Conservation (phyloP, 2,329 filamentous ascomycete genomes). For the Diaporthe vaccinii region DNA sequence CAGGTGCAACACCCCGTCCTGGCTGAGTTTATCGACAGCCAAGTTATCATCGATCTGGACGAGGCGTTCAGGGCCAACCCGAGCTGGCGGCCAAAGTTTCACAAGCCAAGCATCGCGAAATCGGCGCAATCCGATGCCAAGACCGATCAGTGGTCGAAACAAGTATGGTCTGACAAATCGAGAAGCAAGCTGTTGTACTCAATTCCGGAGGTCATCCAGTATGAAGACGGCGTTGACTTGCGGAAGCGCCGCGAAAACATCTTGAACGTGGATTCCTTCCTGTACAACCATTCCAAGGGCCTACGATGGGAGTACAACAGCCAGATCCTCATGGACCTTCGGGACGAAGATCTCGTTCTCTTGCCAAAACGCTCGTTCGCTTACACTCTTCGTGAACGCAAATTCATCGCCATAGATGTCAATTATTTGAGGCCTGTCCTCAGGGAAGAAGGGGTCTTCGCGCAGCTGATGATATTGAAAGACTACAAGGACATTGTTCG, state of each 20-base stretch:
- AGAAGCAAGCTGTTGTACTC: background rate
- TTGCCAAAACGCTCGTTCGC: constrained; percentile 17
- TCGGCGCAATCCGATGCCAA: background rate
- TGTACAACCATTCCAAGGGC: background rate
- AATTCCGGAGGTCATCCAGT: background rate
- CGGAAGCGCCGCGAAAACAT: background rate
- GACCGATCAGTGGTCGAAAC: background rate
- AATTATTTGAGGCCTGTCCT: constrained; percentile 9
- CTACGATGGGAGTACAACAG: background rate
- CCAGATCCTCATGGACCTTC: background rate
- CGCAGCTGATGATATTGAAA: constrained; percentile 8
- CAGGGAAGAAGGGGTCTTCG: background rate
- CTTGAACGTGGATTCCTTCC: background rate
- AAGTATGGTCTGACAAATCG: background rate
- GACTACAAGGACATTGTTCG: constrained; percentile 21
- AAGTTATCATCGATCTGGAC: constrained; percentile 26
- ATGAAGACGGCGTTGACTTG: background rate
- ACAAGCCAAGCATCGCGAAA: background rate
- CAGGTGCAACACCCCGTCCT: background rate
- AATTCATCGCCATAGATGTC: constrained; percentile 20
- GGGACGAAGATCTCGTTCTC: constrained; percentile 11
- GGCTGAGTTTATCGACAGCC: constrained; percentile 17
- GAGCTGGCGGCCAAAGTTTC: constrained; percentile 6
- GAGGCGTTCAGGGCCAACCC: constrained; percentile 20
- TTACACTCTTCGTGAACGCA: constrained; percentile 12